These are phyloP conservation scores for Phaeosphaeriaceae sp. DNA, from an alignment of 2,329 filamentous ascomycete species.

Conservation along the genomic window DNA sequence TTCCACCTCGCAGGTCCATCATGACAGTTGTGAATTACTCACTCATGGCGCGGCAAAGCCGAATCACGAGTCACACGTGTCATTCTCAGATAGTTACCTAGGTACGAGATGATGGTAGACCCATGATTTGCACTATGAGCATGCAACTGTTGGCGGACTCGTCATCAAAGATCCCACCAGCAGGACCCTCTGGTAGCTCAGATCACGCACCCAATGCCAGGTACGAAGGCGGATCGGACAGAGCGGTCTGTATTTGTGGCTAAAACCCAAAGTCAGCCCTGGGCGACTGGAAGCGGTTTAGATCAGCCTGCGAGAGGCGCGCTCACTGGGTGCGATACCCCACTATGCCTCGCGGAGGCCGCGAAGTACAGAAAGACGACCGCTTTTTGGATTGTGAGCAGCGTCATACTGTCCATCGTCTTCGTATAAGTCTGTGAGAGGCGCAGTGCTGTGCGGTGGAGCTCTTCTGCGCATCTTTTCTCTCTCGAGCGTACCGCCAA, in stretches of 20 bases:
- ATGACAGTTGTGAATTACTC: not conserved
- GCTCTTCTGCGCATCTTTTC: not conserved
- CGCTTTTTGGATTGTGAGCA: conserved; percentile 20
- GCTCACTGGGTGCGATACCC: conserved; percentile 20
- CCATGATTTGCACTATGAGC: not conserved
- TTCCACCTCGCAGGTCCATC: not conserved
- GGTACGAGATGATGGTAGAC: too few relatives aligned
- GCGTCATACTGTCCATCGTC: conserved; percentile 20
- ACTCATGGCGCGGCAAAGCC: not conserved
- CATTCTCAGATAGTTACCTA: not conserved
- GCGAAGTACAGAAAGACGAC: conserved; percentile 26
- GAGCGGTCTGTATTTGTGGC: conserved; percentile 26
- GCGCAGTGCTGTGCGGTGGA: conserved; percentile 2
- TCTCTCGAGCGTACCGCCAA: conserved; percentile 14
- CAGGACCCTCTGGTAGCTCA: not conserved
- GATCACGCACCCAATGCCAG: conserved; percentile 4
- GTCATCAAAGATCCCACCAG: not conserved
- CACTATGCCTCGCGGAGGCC: conserved; percentile 18
- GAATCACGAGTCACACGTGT: not conserved
- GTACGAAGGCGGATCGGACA: conserved; percentile 8
- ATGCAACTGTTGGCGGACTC: not conserved
- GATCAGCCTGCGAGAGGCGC: conserved; percentile 3
- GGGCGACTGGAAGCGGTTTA: conserved; percentile 1
- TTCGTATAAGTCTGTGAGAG: conserved; percentile 22
- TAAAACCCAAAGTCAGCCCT: conserved; percentile 6